A percentile compares a stretch with the other conserved stretches of the same genome.
phyloP scores from a whole-genome alignment of 2,329 filamentous ascomycete genomes.

The Pseudogymnoascus sp. region DNA sequence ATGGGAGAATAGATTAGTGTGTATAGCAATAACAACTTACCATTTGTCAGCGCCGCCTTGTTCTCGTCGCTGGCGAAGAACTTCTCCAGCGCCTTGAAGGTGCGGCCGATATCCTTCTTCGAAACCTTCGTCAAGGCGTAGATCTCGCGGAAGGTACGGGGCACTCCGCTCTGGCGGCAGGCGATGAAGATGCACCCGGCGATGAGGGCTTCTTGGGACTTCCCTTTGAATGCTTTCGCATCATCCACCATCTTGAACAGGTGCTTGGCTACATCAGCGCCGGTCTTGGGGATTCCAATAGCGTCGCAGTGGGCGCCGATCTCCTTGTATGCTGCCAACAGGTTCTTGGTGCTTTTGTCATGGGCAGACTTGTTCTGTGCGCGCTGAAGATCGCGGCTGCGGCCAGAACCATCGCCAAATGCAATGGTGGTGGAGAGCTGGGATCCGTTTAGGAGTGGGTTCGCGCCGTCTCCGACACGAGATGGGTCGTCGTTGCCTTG shows the following conservation, averaged over 20 bases:
- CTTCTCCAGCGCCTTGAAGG: conserved; percentile 87
- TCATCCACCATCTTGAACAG: conserved; percentile 94
- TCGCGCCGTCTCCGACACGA: conserved; percentile 91
- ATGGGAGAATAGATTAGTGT: conserved; percentile 17
- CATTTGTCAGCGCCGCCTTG: conserved; percentile 42
- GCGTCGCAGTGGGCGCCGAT: conserved; percentile 83
- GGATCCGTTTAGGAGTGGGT: conserved; percentile 81
- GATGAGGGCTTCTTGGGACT: conserved; percentile 86
- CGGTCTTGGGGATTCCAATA: conserved; percentile 70
- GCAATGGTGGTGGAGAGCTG: conserved; percentile 85
- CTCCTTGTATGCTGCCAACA: conserved; percentile 78
- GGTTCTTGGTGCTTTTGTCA: conserved; percentile 74
- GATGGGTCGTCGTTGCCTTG: conserved; percentile 94
- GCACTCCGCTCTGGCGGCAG: conserved; percentile 79
- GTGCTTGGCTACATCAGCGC: conserved; percentile 85
- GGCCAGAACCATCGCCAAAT: conserved; percentile 64
- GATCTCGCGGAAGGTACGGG: conserved; percentile 90
- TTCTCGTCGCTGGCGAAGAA: conserved; percentile 70
- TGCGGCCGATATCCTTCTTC: conserved; percentile 95
- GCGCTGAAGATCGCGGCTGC: conserved; percentile 68
- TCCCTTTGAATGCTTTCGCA: conserved; percentile 88
- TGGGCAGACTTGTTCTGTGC: conserved; percentile 74
- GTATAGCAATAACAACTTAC: conserved; percentile 36
- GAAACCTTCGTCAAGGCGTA: conserved; percentile 86
- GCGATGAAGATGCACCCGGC: conserved; percentile 97